Evolutionary conservation across 306 rosid genomes (phyloP), one percentile per base, ranked within the genome.

Genomic region (Cucurbita moschata): DNA sequence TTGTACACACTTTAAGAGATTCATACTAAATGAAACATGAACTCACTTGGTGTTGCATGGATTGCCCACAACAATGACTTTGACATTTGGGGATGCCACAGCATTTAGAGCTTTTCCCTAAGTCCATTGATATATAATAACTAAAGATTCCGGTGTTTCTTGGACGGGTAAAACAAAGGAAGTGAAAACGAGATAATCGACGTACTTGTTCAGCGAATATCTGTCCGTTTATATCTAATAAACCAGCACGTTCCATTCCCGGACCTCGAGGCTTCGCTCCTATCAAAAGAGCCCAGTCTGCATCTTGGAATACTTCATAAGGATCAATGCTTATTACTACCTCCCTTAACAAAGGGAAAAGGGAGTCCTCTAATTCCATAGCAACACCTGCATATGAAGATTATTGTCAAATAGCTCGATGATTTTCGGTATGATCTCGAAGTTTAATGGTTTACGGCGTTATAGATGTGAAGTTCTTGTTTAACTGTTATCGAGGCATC

Each of bases 201-300:
- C 21, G 76, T 71, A 89, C 99, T 96, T 94, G 99, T 71, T 78
- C 84, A 0, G 97, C 96, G 57, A 82, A 91, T 72, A 94, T 91
- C 83, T 91, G 88, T 21, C 99, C 99, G 52, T 94, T 94, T 73
- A 87, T 84, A 82, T 94, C 99, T 75, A 94, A 82, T 65, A 94
- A 83, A 62, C 3, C 91, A 6, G 99, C 96, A 26, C 99, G 88
- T 83, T 94, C 99, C 89, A 94, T 80, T 80, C 97, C 99, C 43
- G 99, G 99, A 19, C 99, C 99, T 81, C 99, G 89, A 82, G 99
- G 99, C 79, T 89, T 94, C 76, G 99, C 99, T 46, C 99, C 99
- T 67, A 94, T 91, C 61, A 94, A 81, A 77, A 94, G 83, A 35
- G 96, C 97, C 99, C 99, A 94, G 44, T 87, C 97, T 55, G 77